Conservation (phyloP, 2,329 filamentous ascomycete species). For the Teratosphaeria destructans region DNA sequence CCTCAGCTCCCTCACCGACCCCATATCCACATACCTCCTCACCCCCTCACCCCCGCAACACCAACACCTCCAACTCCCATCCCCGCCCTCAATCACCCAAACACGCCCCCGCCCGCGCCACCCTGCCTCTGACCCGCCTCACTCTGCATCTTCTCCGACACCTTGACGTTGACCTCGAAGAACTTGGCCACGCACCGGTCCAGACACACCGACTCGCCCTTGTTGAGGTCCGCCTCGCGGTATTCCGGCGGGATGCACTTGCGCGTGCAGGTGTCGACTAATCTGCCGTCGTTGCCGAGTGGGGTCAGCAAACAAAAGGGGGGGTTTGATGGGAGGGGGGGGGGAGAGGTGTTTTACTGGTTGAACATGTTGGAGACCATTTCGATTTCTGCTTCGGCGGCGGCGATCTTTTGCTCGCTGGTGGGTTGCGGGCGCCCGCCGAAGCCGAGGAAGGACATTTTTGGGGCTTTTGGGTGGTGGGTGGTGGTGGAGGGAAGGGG, state of each 20-base stretch:
- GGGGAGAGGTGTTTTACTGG: slow-evolving; percentile 50
- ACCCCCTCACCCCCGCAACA: neutral
- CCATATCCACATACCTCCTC: neutral
- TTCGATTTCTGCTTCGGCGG: slow-evolving; percentile 93
- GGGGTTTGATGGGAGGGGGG: neutral
- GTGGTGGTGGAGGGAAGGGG: neutral
- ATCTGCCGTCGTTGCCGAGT: slow-evolving; percentile 21
- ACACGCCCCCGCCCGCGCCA: slow-evolving; percentile 37
- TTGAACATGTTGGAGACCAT: slow-evolving; percentile 98
- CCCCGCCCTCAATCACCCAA: slow-evolving; percentile 8
- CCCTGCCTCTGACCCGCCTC: slow-evolving; percentile 61
- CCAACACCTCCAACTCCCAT: neutral
- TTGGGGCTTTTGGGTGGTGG: slow-evolving; percentile 21
- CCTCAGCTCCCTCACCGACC: neutral
- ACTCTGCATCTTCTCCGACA: slow-evolving; percentile 90
- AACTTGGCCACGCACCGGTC: slow-evolving; percentile 97
- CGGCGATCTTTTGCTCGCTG: slow-evolving; percentile 93
- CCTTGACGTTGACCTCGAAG: slow-evolving; percentile 97
- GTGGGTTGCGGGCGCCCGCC: slow-evolving; percentile 68
- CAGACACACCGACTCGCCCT: slow-evolving; percentile 96
- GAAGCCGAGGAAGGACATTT: slow-evolving; percentile 65
- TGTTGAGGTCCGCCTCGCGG: slow-evolving; percentile 94
- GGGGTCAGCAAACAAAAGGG: slow-evolving; percentile 2
- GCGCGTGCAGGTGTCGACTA: slow-evolving; percentile 78
- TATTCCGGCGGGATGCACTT: slow-evolving; percentile 92